A percentile compares a stretch with the other conserved stretches of the same genome.
Evolutionary conservation across 345 rosid species (phyloP).

Genomic region (Camelina neglecta): DNA sequence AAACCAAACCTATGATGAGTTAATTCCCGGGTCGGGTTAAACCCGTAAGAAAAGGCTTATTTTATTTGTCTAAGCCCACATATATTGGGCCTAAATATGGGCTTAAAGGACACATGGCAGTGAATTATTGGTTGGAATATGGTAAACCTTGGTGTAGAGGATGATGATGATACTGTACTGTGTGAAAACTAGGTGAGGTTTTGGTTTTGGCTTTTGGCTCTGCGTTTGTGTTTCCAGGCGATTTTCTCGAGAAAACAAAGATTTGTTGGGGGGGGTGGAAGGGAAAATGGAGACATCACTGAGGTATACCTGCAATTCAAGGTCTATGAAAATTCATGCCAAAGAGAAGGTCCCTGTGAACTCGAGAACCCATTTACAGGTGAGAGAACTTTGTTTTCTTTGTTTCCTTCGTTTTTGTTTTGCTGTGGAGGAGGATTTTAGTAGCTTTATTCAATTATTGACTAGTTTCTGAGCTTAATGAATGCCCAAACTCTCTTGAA

Average conservation of each 20-base stretch:
- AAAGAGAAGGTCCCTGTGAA: constrained; percentile 73
- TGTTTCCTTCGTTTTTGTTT: constrained; percentile 16
- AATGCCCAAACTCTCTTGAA: not conserved
- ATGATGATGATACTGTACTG: constrained; percentile 19
- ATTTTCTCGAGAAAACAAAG: constrained; percentile 33
- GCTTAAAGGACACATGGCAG: constrained; percentile 23
- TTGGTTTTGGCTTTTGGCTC: constrained; percentile 32
- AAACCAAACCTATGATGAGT: not conserved
- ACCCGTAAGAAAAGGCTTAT: not conserved
- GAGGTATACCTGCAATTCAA: constrained; percentile 67
- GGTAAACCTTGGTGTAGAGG: constrained; percentile 35
- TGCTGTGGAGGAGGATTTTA: not conserved
- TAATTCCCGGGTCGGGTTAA: constrained; percentile 40
- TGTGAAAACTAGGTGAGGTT: constrained; percentile 41
- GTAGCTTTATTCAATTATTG: not conserved
- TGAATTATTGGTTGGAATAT: constrained; percentile 6
- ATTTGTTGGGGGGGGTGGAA: not conserved
- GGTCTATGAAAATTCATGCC: constrained; percentile 76
- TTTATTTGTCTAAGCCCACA: not conserved
- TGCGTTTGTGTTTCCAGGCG: not conserved
- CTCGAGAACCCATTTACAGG: constrained; percentile 79
- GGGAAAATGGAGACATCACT: constrained; percentile 79
- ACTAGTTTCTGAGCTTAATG: constrained; percentile 4
- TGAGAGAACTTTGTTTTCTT: constrained; percentile 3
- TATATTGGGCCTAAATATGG: constrained; percentile 5